These are phyloP conservation scores for Sporothrix luriei DNA, from an alignment of 2,329 filamentous ascomycete species.

Conservation along the genomic window DNA sequence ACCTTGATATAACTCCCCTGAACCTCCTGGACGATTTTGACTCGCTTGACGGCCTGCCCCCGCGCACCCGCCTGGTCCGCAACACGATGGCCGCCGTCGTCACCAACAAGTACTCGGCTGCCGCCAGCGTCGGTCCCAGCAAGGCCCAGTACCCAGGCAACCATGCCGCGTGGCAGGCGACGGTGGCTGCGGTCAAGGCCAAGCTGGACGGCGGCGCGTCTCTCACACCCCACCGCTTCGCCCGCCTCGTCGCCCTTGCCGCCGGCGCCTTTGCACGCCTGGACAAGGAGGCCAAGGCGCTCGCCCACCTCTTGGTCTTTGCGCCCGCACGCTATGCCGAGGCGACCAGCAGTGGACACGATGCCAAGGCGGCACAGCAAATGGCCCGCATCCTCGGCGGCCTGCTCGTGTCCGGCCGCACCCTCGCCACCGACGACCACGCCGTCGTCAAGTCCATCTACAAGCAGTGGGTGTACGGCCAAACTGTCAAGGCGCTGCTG, in stretches of 20 bases:
- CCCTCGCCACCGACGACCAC: slow-evolving; percentile 47
- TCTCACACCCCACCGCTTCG: slow-evolving; percentile 34
- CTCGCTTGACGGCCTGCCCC: slow-evolving; percentile 32
- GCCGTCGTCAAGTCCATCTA: slow-evolving; percentile 50
- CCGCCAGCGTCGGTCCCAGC: slow-evolving; percentile 22
- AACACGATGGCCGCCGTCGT: slow-evolving; percentile 36
- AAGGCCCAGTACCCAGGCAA: slow-evolving; percentile 37
- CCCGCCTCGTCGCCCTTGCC: slow-evolving; percentile 39
- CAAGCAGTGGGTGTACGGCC: slow-evolving; percentile 53
- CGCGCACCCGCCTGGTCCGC: slow-evolving; percentile 33
- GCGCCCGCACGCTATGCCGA: slow-evolving; percentile 37
- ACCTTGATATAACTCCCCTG: slow-evolving; percentile 26
- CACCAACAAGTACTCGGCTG: slow-evolving; percentile 37
- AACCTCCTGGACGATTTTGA: slow-evolving; percentile 34
- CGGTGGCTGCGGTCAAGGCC: slow-evolving; percentile 29
- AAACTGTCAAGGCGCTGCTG: slow-evolving; percentile 52
- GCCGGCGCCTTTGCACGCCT: slow-evolving; percentile 42
- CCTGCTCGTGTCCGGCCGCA: slow-evolving; percentile 45
- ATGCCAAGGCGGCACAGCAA: slow-evolving; percentile 36
- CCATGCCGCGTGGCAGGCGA: slow-evolving; percentile 38
- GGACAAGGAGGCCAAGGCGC: slow-evolving; percentile 43
- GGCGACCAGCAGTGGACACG: background rate
- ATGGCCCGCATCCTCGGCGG: slow-evolving; percentile 49
- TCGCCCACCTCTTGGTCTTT: slow-evolving; percentile 38
- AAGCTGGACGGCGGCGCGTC: background rate